Conservation (phyloP, 1,139 yeast genomes). For the Meyerozyma athensensis region DNA sequence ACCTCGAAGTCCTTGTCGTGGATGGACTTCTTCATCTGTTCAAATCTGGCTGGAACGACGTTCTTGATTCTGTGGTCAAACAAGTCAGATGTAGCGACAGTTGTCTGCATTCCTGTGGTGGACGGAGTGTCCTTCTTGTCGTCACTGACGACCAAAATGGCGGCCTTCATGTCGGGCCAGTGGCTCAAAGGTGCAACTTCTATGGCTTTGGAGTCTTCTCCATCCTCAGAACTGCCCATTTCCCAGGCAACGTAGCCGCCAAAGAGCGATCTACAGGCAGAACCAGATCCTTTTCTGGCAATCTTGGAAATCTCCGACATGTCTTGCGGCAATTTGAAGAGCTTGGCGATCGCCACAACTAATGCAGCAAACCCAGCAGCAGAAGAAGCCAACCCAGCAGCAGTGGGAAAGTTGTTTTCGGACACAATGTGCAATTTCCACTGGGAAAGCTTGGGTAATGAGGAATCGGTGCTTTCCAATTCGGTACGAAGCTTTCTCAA, state of each 20-base stretch:
- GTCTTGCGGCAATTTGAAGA: constrained; percentile 76
- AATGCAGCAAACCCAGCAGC: constrained; percentile 99
- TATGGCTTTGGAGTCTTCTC: constrained; percentile 88
- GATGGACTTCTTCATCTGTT: constrained; percentile 76
- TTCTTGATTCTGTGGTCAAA: constrained; percentile 70
- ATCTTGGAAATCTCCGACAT: constrained; percentile 82
- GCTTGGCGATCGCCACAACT: constrained; percentile 77
- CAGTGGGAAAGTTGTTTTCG: constrained; percentile 97
- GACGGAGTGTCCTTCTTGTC: constrained; percentile 92
- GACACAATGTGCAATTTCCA: constrained; percentile 78
- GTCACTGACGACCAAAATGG: constrained; percentile 87
- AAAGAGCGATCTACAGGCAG: constrained; percentile 93
- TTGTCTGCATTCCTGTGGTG: constrained; percentile 93
- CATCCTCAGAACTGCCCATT: constrained; percentile 73
- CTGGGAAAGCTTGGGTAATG: constrained; percentile 56
- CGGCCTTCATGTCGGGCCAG: constrained; percentile 94
- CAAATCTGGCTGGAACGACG: constrained; percentile 84
- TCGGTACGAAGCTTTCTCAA: constrained; percentile 61
- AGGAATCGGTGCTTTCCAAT: constrained; percentile 45
- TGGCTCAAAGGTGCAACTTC: constrained; percentile 78
- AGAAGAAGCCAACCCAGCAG: constrained; percentile 96
- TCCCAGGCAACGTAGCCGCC: constrained; percentile 99
- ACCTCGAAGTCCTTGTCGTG: constrained; percentile 61
- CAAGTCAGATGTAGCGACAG: constrained; percentile 83
- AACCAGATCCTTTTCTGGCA: constrained; percentile 97